Evolutionary conservation across 352 stramenopile genomes (phyloP), one percentile per base, ranked within the genome.

Genomic region (Globisporangium abappressorium): DNA sequence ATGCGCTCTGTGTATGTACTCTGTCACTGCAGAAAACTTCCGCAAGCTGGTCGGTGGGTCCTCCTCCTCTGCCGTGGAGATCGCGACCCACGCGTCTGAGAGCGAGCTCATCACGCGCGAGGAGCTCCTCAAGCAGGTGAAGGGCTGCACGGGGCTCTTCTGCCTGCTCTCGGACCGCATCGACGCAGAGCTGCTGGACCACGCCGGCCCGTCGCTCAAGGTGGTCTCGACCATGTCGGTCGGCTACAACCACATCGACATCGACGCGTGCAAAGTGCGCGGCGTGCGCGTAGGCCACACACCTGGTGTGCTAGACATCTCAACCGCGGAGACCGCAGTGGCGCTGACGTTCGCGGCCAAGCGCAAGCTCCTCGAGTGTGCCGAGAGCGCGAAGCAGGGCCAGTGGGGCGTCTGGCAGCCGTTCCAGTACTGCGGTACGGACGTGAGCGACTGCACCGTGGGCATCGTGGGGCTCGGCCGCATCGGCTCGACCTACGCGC

Each of bases 171-270:
- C 81, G 30, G 87, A 94, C 61, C 80, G 78, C 43, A 77, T 94
- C 67, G 84, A 93, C 65, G 75, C 68, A n/a, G 84, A 90, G 65
- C 65, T 92, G 57, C 70, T 93, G 47, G 79, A 81, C 24, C 70
- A 69, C 6, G 82, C 82, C 34, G 87, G 87, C 1, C 75, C 80
- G 9, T 76, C 76, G 30, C 74, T 93, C 26, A 80, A 80, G 38
- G 83, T 92, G 15, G 85, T 91, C 33, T 93, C 68, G 62, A 97
- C 92, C 49, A 92, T 98, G 87, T 96, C 85, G 26, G 91, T 95
- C 6, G 92, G 92, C 61, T 85, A 92, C 62, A 94, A 98, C 80
- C 91, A 98, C 72, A 95, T 98, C 70, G 90, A 96, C 59, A 71
- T 97, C 2, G 73, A 88, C 14, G 85, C 85, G 38, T 96, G 87